Evolutionary conservation across 2,329 filamentous ascomycete species (phyloP).

Genomic region (Arthroderma sp.): DNA sequence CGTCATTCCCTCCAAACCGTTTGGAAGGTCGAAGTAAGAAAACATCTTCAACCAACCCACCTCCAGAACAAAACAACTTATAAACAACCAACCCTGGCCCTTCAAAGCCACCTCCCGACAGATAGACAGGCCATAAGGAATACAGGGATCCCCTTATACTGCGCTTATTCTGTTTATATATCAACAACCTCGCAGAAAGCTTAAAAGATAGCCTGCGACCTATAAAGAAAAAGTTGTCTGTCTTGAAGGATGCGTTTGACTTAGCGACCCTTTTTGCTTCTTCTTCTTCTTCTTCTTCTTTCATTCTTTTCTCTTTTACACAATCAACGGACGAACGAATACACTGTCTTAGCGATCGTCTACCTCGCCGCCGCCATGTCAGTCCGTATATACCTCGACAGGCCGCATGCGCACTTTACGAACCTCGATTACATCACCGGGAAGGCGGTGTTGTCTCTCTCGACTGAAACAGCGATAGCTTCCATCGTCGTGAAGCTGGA

Average conservation of each 20-base stretch:
- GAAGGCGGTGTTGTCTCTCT: constrained; percentile 33
- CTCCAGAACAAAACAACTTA: background rate
- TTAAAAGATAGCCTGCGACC: background rate
- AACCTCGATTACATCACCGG: constrained; percentile 39
- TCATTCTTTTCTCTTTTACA: background rate
- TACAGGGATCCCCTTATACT: background rate
- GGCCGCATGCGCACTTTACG: constrained; percentile 34
- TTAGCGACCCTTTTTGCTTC: background rate
- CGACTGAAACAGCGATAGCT: constrained; percentile 33
- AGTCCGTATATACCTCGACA: constrained; percentile 35
- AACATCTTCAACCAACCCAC: background rate
- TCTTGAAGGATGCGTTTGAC: background rate
- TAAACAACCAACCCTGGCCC: background rate
- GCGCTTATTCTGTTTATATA: background rate
- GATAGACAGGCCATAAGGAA: background rate
- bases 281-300: no score
- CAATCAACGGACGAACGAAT: background rate
- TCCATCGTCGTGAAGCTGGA: constrained; percentile 40
- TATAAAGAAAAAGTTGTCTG: background rate
- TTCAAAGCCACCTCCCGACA: background rate
- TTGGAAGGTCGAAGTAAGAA: no score
- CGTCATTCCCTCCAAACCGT: background rate
- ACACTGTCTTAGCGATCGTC: background rate
- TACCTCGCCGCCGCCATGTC: constrained; percentile 26
- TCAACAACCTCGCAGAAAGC: background rate